These are phyloP conservation scores for Neolentinus lepideus DNA, from an alignment of 1,284 basidiomycete species.

Conservation along the genomic window DNA sequence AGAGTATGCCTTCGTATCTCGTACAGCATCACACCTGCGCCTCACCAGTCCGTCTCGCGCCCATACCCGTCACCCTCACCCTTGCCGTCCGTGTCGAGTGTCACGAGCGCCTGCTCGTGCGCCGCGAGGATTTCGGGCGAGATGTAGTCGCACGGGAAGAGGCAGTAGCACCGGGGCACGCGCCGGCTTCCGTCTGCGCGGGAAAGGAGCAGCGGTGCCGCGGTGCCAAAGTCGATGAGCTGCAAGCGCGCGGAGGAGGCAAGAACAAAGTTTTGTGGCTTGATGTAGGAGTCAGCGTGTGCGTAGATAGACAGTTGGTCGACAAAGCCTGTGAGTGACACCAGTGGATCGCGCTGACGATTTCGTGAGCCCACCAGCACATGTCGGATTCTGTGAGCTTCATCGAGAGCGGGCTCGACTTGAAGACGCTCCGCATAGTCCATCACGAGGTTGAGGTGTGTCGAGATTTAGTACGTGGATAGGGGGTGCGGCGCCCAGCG, in stretches of 20 bases:
- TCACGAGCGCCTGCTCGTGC: constrained; percentile 77
- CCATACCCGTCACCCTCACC: constrained; percentile 58
- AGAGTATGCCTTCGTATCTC: constrained; percentile 46
- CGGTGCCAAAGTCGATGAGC: constrained; percentile 89
- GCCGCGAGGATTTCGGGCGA: constrained; percentile 83
- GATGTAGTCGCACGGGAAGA: constrained; percentile 87
- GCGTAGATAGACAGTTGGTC: constrained; percentile 34
- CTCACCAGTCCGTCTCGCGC: constrained; percentile 90
- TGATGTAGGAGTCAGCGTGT: constrained; percentile 63
- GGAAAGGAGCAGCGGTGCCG: constrained; percentile 61
- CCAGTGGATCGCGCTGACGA: constrained; percentile 80
- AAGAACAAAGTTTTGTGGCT: constrained; percentile 90
- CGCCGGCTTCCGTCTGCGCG: constrained; percentile 43
- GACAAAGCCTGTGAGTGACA: constrained; percentile 79
- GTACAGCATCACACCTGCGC: constrained; percentile 82
- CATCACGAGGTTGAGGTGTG: constrained; percentile 73
- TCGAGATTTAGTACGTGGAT: constrained; percentile 73
- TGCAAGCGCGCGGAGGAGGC: constrained; percentile 52
- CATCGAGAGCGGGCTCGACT: constrained; percentile 60
- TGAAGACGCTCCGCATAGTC: constrained; percentile 71
- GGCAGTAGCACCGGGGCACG: constrained; percentile 58
- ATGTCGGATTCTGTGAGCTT: constrained; percentile 61
- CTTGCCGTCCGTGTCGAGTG: constrained; percentile 55
- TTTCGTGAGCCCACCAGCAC: constrained; percentile 78
- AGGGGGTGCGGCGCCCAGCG: constrained; percentile 70